Conservation (phyloP, 495 filamentous ascomycete genomes). For the Amniculicola lignicola region DNA sequence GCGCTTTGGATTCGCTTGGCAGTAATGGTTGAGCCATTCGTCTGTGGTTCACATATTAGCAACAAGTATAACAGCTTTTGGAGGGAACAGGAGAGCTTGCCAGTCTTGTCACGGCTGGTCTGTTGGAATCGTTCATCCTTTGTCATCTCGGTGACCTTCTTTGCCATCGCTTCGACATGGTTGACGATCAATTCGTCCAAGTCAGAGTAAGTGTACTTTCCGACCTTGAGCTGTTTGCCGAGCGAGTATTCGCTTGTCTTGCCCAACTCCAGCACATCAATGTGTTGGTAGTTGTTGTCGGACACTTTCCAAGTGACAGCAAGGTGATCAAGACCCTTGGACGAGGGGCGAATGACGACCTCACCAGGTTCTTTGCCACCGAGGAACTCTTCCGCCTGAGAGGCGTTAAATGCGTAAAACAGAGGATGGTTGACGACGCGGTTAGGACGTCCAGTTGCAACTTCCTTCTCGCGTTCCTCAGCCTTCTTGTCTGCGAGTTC, state of each 20-base stretch:
- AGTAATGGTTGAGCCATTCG: conserved; percentile 91
- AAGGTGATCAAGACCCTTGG: conserved; percentile 89
- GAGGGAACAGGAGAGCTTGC: conserved; percentile 51
- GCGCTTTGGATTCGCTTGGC: conserved; percentile 90
- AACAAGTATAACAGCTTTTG: no score
- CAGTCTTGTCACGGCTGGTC: conserved; percentile 73
- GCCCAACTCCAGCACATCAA: conserved; percentile 93
- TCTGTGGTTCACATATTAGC: conserved; percentile 52
- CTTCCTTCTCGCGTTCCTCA: conserved; percentile 72
- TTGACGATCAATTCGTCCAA: conserved; percentile 95
- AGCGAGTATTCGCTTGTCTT: conserved; percentile 96
- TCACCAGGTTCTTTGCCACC: conserved; percentile 81
- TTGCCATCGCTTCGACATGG: conserved; percentile 95
- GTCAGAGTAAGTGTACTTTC: conserved; percentile 89
- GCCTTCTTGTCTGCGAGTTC: conserved; percentile 75
- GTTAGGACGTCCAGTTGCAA: conserved; percentile 73
- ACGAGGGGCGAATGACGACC: conserved; percentile 90
- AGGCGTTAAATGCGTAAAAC: conserved; percentile 87
- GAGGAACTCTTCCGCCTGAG: conserved; percentile 90
- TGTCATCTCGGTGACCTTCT: conserved; percentile 96
- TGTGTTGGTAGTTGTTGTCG: conserved; percentile 90
- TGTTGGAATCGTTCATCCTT: conserved; percentile 85
- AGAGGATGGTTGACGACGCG: conserved; percentile 96
- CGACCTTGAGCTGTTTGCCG: conserved; percentile 76
- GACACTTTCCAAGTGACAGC: conserved; percentile 98